Base-by-base conservation (phyloP, 306 rosid species). In the Mimosa pudica region DNA sequence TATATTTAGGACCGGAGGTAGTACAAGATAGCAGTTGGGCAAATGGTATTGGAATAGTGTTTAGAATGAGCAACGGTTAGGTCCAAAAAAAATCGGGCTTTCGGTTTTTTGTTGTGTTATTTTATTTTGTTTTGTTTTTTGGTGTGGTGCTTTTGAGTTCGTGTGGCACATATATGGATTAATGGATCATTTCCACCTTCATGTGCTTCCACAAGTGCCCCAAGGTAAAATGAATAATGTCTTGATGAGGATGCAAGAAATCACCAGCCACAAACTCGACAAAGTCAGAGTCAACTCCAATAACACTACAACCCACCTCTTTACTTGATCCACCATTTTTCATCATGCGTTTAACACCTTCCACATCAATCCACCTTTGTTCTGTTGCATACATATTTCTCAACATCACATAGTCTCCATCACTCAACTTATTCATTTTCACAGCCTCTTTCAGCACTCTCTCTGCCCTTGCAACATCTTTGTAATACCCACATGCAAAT, bases 341-440 rank as follows among this genome's bases (percentile, higher is more conserved):
- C 90, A 88, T 91, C 88, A 80, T 78, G 49, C 84, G 69, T 79
- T 90, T 87, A 46, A 88, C 82, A 80, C 76, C 86, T 79, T 89
- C 93, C 66, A 76, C 87, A 71, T 89, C 92, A 58, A 33, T 78
- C 97, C 97, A 92, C 77, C 91, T 89, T 73, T 77, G 81, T 68
- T 71, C 87, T 0, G 78, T 73, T 9, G 89, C 90, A 60, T 89
- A 92, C 87, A 92, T 62, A 71, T 92, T 89, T 86, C 96, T 89
- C 77, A 89, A 58, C 74, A 85, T 77, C 38, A 90, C 87, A 38
- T 89, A 89, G 72, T 90, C 83, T 48, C 93, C 92, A n/a, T 75
- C 83, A 60, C 79, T 77, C 46, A n/a, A 70, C 58, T 86, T 84
- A 73, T 89, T 92, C 69, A 74, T 49, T 62, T 84, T 66, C 68